Percentiles rank a stretch among this genome's conserved stretches.
Conservation (phyloP, 192 early-diverging fungal genomes). For the Podila horticola region DNA sequence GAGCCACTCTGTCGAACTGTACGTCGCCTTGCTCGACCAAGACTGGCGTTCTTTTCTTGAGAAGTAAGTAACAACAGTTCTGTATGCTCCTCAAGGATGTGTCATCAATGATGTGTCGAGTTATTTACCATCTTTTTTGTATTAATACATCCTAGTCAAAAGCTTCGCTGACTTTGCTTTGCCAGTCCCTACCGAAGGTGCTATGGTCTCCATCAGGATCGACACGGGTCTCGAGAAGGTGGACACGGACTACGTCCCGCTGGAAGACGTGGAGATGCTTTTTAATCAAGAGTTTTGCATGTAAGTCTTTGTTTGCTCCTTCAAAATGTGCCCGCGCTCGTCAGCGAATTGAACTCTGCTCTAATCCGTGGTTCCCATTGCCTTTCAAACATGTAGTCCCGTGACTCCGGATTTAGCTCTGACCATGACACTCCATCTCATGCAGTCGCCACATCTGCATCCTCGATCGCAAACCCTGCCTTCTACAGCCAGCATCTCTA, state of each 20-base stretch:
- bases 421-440: conserved; percentile 32
- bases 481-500: background rate
- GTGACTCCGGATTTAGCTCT: conserved; percentile 6
- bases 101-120: too few species aligned
- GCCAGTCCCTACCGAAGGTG: conserved; percentile 9
- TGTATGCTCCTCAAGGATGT: too few species aligned
- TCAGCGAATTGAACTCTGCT: background rate
- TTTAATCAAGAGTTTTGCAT: conserved; percentile 47
- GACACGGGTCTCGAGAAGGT: conserved; percentile 38
- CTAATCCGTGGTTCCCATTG: background rate
- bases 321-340: too few species aligned
- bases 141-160: conserved; percentile 11
- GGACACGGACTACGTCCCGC: conserved; percentile 37
- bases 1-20: conserved; percentile 23
- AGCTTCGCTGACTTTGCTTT: conserved; percentile 7
- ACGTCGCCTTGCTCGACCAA: conserved; percentile 2
- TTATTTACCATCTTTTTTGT: background rate
- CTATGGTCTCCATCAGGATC: conserved; percentile 24
- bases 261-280: conserved; percentile 8
- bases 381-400: conserved; percentile 6
- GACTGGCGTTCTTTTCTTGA: conserved; percentile 21
- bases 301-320: conserved; percentile 4
- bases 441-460: conserved; percentile 31
- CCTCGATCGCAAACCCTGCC: conserved; percentile 1
- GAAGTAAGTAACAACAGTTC: conserved; percentile 6